phyloP scores from a whole-genome alignment of 768 basidiomycete species.

The Dendrothele bispora region DNA sequence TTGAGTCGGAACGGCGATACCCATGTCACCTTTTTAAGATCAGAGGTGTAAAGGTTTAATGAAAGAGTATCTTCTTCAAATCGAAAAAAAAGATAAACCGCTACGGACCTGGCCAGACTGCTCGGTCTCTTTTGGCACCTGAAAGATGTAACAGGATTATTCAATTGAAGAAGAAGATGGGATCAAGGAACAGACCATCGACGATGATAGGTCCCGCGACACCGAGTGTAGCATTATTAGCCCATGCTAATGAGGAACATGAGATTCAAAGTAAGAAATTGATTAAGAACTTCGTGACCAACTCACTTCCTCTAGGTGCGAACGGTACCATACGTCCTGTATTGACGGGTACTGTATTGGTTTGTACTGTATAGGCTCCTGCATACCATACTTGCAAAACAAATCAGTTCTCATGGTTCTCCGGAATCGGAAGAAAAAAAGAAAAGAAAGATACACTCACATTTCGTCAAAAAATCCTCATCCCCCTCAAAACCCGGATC shows the following conservation, averaged over 20 bases:
- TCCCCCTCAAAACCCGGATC: conserved; percentile 31
- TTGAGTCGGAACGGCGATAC: conserved; percentile 53
- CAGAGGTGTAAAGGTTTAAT: no score
- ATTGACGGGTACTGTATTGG: conserved; percentile 31
- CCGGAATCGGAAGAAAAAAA: neutral
- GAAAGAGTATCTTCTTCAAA: no score
- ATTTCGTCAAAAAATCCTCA: conserved; percentile 33
- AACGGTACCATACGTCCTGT: conserved; percentile 52
- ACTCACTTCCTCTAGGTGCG: conserved; percentile 40
- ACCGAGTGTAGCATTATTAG: conserved; percentile 53
- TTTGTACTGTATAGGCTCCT: conserved; percentile 14
- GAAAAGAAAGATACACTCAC: conserved; percentile 24
- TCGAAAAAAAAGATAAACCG: no score
- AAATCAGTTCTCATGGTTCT: neutral
- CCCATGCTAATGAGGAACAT: conserved; percentile 39
- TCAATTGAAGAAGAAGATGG: neutral
- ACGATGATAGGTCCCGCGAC: conserved; percentile 62
- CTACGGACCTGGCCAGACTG: conserved; percentile 54
- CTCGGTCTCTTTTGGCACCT: conserved; percentile 57
- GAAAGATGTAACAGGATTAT: neutral
- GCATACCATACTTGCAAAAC: conserved; percentile 23
- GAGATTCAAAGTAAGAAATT: neutral
- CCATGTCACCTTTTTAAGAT: conserved; percentile 54
- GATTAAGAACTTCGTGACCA: neutral
- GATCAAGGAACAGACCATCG: conserved; percentile 34